These are phyloP conservation scores for Cenococcum geophilum DNA, from an alignment of 495 filamentous ascomycete species.

Conservation along the genomic window DNA sequence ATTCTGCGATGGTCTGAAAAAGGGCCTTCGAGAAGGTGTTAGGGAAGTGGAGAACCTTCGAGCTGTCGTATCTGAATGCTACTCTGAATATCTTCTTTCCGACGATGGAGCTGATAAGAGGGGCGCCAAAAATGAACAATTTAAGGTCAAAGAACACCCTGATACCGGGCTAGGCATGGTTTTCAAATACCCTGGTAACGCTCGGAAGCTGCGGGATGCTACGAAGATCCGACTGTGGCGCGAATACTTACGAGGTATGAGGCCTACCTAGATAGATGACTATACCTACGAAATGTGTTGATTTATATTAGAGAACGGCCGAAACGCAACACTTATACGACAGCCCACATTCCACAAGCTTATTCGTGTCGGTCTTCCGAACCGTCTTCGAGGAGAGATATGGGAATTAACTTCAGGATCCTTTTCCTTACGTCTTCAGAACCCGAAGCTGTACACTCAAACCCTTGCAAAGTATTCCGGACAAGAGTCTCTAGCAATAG, in stretches of 20 bases:
- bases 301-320: conserved; percentile 66
- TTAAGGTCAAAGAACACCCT: conserved; percentile 47
- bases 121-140: conserved; percentile 8
- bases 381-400: conserved; percentile 85
- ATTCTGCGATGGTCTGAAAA: conserved; percentile 93
- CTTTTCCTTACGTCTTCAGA: conserved; percentile 77
- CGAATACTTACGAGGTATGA: conserved; percentile 70
- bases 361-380: conserved; percentile 90
- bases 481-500: conserved; percentile 83
- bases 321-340: conserved; percentile 83
- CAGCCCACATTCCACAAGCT: conserved; percentile 97
- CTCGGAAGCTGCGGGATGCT: conserved; percentile 86
- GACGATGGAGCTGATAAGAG: conserved; percentile 49
- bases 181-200: conserved; percentile 93
- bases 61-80: conserved; percentile 71
- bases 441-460: conserved; percentile 73
- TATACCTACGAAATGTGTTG: conserved; percentile 6
- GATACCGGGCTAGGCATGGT: conserved; percentile 89
- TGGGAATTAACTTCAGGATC: conserved; percentile 95
- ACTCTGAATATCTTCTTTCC: conserved; percentile 83
- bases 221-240: conserved; percentile 98
- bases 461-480: conserved; percentile 78
- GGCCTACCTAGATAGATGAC: neutral
- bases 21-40: conserved; percentile 74
- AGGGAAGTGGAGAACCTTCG: conserved; percentile 79